Conservation (phyloP, 441 rosid species). For the Arabidopsis lyrata region DNA sequence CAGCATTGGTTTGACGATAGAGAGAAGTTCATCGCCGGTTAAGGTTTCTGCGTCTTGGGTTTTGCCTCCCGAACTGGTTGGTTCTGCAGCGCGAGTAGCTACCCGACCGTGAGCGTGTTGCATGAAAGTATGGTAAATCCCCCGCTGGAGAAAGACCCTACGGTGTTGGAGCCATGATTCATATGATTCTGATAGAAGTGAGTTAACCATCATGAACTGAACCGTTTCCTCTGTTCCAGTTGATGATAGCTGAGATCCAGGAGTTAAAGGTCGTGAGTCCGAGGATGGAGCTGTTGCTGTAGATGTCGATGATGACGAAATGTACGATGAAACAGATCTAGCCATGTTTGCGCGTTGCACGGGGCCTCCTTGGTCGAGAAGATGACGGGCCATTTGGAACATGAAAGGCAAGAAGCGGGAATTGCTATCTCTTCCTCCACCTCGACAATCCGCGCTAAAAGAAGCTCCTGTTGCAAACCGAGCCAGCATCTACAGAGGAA, state of each 20-base stretch:
- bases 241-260: slow-evolving; percentile 61
- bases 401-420: slow-evolving; percentile 96
- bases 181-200: slow-evolving; percentile 91
- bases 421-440: slow-evolving; percentile 99
- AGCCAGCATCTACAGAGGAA: slow-evolving; percentile 86
- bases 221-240: slow-evolving; percentile 90
- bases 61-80: slow-evolving; percentile 57
- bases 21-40: slow-evolving; percentile 64
- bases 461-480: slow-evolving; percentile 99
- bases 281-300: slow-evolving; percentile 37
- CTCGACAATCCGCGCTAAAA: slow-evolving; percentile 87
- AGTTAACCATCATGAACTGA: slow-evolving; percentile 99
- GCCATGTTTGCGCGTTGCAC: slow-evolving; percentile 86
- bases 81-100: slow-evolving; percentile 56
- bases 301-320: slow-evolving; percentile 52
- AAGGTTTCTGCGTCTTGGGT: slow-evolving; percentile 50
- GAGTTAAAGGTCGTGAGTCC: slow-evolving; percentile 66
- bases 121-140: slow-evolving; percentile 95
- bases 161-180: slow-evolving; percentile 98
- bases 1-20: slow-evolving; percentile 86
- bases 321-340: slow-evolving; percentile 78
- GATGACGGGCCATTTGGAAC: slow-evolving; percentile 99
- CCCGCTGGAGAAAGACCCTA: slow-evolving; percentile 87
- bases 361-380: slow-evolving; percentile 94
- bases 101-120: slow-evolving; percentile 89